These are phyloP conservation scores for Chiua virens DNA, from an alignment of 768 basidiomycete species.

Conservation along the genomic window DNA sequence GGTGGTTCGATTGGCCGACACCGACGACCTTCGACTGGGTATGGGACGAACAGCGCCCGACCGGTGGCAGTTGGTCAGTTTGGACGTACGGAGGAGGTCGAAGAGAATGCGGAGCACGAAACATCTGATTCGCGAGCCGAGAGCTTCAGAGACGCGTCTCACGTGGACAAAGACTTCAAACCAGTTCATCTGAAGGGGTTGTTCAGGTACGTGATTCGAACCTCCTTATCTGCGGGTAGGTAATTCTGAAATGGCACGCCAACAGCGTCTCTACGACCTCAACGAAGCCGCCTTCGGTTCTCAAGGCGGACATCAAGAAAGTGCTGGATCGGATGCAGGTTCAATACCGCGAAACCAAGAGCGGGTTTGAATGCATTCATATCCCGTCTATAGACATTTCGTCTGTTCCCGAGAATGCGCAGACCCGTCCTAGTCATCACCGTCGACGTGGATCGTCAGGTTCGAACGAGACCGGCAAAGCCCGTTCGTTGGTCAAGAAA, in stretches of 20 bases:
- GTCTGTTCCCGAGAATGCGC: constrained; percentile 54
- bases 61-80: constrained; percentile 48
- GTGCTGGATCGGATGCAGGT: constrained; percentile 95
- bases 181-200: constrained; percentile 95
- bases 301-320: constrained; percentile 81
- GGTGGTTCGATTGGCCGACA: constrained; percentile 66
- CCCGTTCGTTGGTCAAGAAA: constrained; percentile 65
- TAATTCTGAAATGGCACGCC: neutral
- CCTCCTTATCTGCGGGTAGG: constrained; percentile 1
- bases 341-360: constrained; percentile 85
- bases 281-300: constrained; percentile 75
- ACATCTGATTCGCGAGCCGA: constrained; percentile 39
- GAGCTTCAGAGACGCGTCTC: constrained; percentile 46
- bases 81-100: constrained; percentile 47
- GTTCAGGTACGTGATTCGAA: constrained; percentile 64
- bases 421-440: constrained; percentile 34
- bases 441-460: constrained; percentile 47
- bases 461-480: constrained; percentile 51
- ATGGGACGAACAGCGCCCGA: constrained; percentile 34
- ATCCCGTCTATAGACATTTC: constrained; percentile 90
- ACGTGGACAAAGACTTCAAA: constrained; percentile 76
- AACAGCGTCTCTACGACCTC: constrained; percentile 91
- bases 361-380: constrained; percentile 96
- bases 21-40: constrained; percentile 71
- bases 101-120: constrained; percentile 45